phyloP scores from a whole-genome alignment of 2,329 filamentous ascomycete species.

The Colletotrichum horii region DNA sequence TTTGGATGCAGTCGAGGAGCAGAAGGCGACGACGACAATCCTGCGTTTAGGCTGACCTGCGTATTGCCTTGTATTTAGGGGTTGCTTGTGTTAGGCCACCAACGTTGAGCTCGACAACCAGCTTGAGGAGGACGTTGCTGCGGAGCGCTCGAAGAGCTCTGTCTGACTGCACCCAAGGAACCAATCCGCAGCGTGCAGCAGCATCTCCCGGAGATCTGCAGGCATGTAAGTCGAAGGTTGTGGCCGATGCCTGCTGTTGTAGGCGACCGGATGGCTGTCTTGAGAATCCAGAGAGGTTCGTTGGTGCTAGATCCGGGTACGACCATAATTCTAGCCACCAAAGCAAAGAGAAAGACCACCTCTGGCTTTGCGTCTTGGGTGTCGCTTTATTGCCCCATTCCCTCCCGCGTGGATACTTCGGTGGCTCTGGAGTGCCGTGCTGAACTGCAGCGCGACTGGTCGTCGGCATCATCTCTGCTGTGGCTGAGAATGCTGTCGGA shows the following conservation, averaged over 20 bases:
- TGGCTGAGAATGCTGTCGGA: background rate
- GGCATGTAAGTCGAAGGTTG: background rate
- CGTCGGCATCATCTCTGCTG: background rate
- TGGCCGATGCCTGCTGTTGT: background rate
- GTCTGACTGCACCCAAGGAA: too few species aligned
- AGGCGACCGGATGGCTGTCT: background rate
- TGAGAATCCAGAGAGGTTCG: background rate
- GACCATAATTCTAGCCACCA: too few species aligned
- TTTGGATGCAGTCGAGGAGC: background rate
- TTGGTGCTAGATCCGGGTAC: background rate
- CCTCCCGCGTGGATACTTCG: too few species aligned
- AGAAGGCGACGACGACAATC: background rate
- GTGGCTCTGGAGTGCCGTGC: too few species aligned
- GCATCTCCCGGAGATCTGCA: background rate
- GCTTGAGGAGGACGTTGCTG: too few species aligned
- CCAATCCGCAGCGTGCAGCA: too few species aligned
- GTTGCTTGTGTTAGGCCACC: background rate
- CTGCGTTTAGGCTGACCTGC: background rate
- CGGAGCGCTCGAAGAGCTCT: too few species aligned
- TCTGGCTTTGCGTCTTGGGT: too few species aligned
- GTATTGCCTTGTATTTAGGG: background rate
- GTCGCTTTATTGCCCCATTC: too few species aligned
- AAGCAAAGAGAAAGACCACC: too few species aligned
- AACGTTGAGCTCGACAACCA: too few species aligned
- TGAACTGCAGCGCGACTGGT: background rate